Conservation (phyloP, 2,329 filamentous ascomycete species). For the Aaosphaeria pasadenensis region DNA sequence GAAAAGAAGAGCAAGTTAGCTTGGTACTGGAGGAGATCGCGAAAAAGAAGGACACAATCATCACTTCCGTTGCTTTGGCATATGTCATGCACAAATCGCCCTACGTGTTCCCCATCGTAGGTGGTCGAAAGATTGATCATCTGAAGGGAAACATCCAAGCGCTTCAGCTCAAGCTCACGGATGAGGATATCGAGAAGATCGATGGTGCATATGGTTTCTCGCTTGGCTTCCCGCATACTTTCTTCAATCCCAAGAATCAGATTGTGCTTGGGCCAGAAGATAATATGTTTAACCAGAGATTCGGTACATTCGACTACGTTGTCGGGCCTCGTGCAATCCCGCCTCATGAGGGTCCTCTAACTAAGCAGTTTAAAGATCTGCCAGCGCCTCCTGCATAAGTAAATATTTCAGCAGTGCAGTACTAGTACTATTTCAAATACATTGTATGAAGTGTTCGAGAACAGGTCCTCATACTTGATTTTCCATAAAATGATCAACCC, state of each 20-base stretch:
- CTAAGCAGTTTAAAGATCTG: constrained; percentile 12
- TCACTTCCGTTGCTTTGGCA: constrained; percentile 64
- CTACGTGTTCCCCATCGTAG: constrained; percentile 71
- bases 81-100: constrained; percentile 72
- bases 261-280: constrained; percentile 24
- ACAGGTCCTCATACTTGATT: too few relatives aligned
- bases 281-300: constrained; percentile 13
- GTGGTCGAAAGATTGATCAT: constrained; percentile 67
- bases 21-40: constrained; percentile 60
- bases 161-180: constrained; percentile 57
- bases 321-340: constrained; percentile 17
- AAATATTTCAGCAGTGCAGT: too few relatives aligned
- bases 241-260: constrained; percentile 15
- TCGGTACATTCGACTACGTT: constrained; percentile 24
- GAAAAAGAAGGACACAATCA: constrained; percentile 51
- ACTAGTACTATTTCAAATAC: too few relatives aligned
- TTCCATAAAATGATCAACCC: too few relatives aligned
- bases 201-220: constrained; percentile 62
- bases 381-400: too few relatives aligned
- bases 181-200: constrained; percentile 64
- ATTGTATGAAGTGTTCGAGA: too few relatives aligned
- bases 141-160: constrained; percentile 69
- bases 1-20: constrained; percentile 52
- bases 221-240: constrained; percentile 59
- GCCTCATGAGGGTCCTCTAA: constrained; percentile 22